These are phyloP conservation scores for Liquidambar formosana DNA, from an alignment of 164 flowering plant species.

Conservation along the genomic window DNA sequence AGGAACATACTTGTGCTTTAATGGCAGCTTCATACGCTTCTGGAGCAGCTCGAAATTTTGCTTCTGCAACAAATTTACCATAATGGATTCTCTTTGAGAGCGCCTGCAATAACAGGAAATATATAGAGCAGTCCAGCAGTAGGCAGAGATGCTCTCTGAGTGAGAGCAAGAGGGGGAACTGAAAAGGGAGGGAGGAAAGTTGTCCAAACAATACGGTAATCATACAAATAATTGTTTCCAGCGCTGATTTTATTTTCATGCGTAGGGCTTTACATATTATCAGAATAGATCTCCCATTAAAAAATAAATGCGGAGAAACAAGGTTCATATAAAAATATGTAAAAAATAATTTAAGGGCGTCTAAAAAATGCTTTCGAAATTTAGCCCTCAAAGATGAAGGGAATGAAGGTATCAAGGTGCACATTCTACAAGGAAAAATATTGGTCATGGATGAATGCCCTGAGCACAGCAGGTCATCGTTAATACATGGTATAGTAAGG, in stretches of 20 bases:
- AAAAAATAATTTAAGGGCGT: no score
- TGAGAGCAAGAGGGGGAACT: no score
- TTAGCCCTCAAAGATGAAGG: not conserved
- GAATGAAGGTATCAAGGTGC: no score
- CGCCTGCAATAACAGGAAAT: slow-evolving; percentile 39
- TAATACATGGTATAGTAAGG: not conserved
- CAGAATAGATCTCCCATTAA: not conserved
- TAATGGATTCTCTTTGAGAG: slow-evolving; percentile 95
- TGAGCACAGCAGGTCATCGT: not conserved
- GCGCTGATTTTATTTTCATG: no score
- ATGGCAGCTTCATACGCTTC: slow-evolving; percentile 70
- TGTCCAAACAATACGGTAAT: no score
- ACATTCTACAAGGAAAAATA: not conserved
- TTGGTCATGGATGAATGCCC: not conserved
- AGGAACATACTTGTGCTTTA: slow-evolving; percentile 55
- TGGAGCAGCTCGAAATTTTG: slow-evolving; percentile 76
- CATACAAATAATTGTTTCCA: no score
- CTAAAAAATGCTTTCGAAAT: no score
- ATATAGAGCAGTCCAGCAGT: no score
- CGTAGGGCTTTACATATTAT: not conserved
- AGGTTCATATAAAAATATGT: no score
- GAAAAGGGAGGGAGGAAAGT: no score
- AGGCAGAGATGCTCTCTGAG: no score
- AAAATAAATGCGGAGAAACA: not conserved
- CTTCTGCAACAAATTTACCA: slow-evolving; percentile 94